Evolutionary conservation across 1,139 yeast genomes (phyloP).

Genomic region (Zygoascus sp.): DNA sequence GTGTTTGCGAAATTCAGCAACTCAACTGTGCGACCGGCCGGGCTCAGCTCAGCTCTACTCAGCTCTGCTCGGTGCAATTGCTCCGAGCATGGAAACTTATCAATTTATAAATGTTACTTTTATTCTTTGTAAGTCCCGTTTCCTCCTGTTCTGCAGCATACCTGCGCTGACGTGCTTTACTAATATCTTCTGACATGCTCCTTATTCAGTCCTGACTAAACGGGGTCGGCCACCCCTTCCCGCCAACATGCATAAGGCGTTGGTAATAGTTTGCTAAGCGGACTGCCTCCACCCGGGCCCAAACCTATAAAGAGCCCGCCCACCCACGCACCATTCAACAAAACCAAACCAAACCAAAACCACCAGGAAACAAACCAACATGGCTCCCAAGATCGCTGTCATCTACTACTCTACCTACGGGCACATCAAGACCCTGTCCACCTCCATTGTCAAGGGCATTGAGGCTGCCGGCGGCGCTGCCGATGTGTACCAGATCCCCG

Average conservation of each 20-base stretch:
- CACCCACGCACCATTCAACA: background rate
- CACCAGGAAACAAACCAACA: constrained; percentile 4
- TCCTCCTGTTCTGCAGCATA: background rate
- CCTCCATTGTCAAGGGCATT: constrained; percentile 65
- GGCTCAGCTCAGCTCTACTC: too few relatives aligned
- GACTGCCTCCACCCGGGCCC: background rate
- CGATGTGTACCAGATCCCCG: constrained; percentile 66
- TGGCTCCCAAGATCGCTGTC: constrained; percentile 50
- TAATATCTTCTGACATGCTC: background rate
- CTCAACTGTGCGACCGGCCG: too few relatives aligned
- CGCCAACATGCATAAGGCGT: too few relatives aligned
- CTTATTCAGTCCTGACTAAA: background rate
- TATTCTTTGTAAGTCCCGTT: too few relatives aligned
- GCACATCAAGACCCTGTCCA: constrained; percentile 66
- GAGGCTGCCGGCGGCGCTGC: constrained; percentile 71
- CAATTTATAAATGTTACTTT: too few relatives aligned
- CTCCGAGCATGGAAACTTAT: too few relatives aligned
- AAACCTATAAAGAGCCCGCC: background rate
- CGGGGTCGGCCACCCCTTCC: background rate
- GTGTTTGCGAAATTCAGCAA: too few relatives aligned
- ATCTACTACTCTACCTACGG: constrained; percentile 80
- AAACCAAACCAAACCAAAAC: background rate
- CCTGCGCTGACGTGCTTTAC: background rate
- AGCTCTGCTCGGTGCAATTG: too few relatives aligned
- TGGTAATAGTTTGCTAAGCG: background rate